Conservation (phyloP, 345 rosid species). For the Melaleuca alternifolia region DNA sequence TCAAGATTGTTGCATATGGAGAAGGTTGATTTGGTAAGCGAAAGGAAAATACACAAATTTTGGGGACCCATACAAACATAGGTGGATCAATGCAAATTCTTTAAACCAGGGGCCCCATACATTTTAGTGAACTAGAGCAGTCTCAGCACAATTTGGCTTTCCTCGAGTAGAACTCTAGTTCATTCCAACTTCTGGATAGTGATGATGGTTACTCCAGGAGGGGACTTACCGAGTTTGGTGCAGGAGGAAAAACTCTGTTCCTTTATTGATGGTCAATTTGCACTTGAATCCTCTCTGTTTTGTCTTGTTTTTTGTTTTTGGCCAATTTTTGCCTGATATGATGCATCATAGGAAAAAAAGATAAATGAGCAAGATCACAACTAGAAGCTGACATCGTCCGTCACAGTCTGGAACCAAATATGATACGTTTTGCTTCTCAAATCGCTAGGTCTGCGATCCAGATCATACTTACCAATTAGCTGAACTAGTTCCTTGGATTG, state of each 20-base stretch:
- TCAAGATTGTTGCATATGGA: not conserved
- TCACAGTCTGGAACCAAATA: not conserved
- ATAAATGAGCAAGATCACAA: not conserved
- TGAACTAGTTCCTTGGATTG: not conserved
- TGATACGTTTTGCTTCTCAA: not conserved
- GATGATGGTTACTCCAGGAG: no score
- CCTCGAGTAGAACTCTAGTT: not conserved
- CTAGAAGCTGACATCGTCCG: not conserved
- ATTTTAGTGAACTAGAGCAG: not conserved
- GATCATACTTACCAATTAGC: not conserved
- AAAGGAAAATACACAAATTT: not conserved
- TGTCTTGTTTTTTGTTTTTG: not conserved
- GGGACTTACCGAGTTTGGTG: not conserved
- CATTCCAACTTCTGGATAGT: not conserved
- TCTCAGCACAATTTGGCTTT: no score
- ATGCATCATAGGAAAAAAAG: not conserved
- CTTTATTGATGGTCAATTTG: not conserved
- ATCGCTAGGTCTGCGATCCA: not conserved
- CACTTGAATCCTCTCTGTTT: not conserved
- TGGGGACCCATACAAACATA: not conserved
- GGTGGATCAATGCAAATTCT: not conserved
- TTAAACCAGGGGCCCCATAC: not conserved
- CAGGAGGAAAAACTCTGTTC: not conserved
- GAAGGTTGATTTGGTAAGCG: not conserved
- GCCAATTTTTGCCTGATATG: not conserved